Conservation (phyloP, 1,284 basidiomycete genomes). For the Wolfiporia cocos region DNA sequence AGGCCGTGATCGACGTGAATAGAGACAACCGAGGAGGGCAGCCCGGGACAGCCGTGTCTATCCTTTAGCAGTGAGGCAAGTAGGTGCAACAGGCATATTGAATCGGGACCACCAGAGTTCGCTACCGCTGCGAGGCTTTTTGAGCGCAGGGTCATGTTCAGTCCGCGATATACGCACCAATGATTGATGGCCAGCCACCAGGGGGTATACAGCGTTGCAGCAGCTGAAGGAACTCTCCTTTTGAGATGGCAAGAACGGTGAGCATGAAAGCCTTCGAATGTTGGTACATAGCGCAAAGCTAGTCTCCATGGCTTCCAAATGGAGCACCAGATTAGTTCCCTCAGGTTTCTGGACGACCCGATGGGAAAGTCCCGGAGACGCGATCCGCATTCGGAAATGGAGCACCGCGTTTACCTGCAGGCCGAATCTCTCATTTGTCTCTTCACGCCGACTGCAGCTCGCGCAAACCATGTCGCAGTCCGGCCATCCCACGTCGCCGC, state of each 20-base stretch:
- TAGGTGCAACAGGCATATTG: conserved; percentile 67
- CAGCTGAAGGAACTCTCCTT: conserved; percentile 22
- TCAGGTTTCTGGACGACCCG: no score
- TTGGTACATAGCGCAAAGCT: no score
- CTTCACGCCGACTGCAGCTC: conserved; percentile 9
- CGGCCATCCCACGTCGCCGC: conserved; percentile 29
- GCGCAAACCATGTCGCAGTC: conserved; percentile 20
- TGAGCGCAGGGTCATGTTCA: no score
- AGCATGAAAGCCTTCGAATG: no score
- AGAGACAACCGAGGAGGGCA: conserved; percentile 38
- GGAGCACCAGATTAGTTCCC: no score
- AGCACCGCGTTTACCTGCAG: no score
- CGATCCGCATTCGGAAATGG: no score
- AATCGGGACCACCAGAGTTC: conserved; percentile 77
- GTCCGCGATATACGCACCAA: conserved; percentile 18
- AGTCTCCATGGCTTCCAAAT: no score
- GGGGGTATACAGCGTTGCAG: conserved; percentile 26
- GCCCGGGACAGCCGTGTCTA: background rate
- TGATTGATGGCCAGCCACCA: conserved; percentile 19
- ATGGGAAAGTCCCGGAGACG: no score
- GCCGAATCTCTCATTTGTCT: conserved; percentile 17
- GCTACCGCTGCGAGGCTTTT: conserved; percentile 59
- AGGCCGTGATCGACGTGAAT: conserved; percentile 63
- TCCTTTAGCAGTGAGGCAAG: conserved; percentile 25
- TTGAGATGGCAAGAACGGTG: conserved; percentile 18